phyloP scores from a whole-genome alignment of 2,329 filamentous ascomycete genomes.

The Calonectria ilicicola region DNA sequence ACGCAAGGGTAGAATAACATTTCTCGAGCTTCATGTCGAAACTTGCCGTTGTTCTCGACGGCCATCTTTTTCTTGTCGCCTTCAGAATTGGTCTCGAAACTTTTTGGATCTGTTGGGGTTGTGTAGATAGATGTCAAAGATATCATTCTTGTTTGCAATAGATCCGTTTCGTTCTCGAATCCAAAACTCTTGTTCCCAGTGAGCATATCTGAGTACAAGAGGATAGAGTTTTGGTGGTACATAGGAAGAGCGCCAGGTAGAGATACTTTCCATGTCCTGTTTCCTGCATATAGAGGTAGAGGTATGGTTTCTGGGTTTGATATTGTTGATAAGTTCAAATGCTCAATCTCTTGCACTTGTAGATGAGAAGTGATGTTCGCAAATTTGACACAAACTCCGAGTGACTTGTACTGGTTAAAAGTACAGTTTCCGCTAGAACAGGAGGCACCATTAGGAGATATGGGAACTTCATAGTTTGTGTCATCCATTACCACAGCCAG shows the following conservation, averaged over 20 bases:
- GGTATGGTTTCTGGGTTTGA: background rate
- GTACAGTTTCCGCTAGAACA: background rate
- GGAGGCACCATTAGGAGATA: background rate
- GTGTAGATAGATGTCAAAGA: background rate
- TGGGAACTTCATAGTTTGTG: background rate
- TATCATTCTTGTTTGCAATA: background rate
- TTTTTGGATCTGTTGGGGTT: too few species aligned
- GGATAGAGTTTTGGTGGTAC: background rate
- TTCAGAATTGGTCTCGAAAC: too few species aligned
- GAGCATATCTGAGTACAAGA: background rate
- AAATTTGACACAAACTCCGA: background rate
- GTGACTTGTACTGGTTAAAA: background rate
- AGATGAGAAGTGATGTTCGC: background rate
- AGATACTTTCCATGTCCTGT: background rate
- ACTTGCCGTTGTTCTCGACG: background rate
- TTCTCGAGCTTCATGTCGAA: background rate
- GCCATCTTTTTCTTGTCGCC: background rate
- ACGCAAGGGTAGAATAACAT: background rate
- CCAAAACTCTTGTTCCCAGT: background rate
- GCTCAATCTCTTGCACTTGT: background rate
- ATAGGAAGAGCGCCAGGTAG: background rate
- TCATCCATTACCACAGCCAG: background rate
- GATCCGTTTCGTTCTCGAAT: background rate
- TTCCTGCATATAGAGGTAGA: background rate
- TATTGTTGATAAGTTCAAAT: background rate